Percentiles rank a stretch among this genome's conserved stretches.
These are phyloP conservation scores for Blastobotrys peoriensis DNA, from an alignment of 805 yeast species.

Conservation along the genomic window DNA sequence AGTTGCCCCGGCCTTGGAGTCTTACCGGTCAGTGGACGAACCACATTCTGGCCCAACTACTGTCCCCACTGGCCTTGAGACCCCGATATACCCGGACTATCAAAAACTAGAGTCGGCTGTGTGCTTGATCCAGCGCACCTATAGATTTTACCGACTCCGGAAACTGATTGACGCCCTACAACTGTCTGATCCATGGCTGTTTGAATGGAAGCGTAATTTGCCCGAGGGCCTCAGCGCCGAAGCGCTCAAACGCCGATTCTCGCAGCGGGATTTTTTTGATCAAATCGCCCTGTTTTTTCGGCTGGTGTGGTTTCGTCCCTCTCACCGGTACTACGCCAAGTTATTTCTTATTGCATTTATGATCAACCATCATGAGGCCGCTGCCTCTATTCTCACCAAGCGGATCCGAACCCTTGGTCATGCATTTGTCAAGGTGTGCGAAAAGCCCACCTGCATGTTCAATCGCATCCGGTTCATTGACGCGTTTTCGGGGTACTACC, in stretches of 20 bases:
- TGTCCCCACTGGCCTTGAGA: not conserved
- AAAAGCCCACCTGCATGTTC: constrained; percentile 13
- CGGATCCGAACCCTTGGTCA: constrained; percentile 14
- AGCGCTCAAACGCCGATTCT: not conserved
- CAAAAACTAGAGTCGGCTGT: constrained; percentile 6
- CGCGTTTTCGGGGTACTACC: constrained; percentile 14
- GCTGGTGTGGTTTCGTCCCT: constrained; percentile 14
- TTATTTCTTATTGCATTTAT: constrained; percentile 18
- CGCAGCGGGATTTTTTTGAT: constrained; percentile 4
- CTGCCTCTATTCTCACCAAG: not conserved
- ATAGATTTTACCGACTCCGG: constrained; percentile 12
- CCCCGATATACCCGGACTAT: not conserved
- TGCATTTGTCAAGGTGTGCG: constrained; percentile 14
- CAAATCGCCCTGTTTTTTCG: constrained; percentile 8
- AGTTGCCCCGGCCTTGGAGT: not conserved
- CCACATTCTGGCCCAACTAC: not conserved
- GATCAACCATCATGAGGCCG: constrained; percentile 14
- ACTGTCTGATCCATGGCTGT: constrained; percentile 16
- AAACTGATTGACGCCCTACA: constrained; percentile 7
- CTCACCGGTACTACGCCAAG: constrained; percentile 18
- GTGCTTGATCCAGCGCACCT: constrained; percentile 15
- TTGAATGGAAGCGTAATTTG: constrained; percentile 10
- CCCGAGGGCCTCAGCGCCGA: not conserved
- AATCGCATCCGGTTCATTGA: constrained; percentile 16
- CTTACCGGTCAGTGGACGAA: not conserved